Base-by-base conservation (phyloP, 2,329 filamentous ascomycete species). In the Talaromyces sp. region DNA sequence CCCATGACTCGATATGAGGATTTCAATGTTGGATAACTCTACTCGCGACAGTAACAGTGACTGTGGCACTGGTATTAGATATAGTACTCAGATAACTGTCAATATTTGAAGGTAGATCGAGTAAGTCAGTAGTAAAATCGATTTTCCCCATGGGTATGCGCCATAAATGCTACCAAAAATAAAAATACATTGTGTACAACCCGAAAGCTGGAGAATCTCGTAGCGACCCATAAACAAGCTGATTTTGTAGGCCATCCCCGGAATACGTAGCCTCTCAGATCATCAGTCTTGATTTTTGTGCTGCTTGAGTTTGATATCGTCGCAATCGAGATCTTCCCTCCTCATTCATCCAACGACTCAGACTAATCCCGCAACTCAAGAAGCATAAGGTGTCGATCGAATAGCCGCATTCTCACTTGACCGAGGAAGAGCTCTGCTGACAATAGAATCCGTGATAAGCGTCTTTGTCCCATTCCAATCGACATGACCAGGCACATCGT, bases 401-500 rank as follows among this genome's bases (percentile, higher is more conserved):
- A 58, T 5, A 27, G 53, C 17, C n/a, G 36, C 13, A 27, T 22
- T 27, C 22, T 63, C 51, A 38, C 38, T 36, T 22, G 61, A 47
- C 4, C 61, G 40, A 11, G 54, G 43, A 5, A 10, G 4, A 15
- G 38, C 38, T 58, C 61, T 56, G 5, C 38, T 34, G n/a, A n/a
- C 38, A 11, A 67, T 60, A 13, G 61, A 45, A 31, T 67, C 65
- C 17, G 61, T 22, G 13, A 67, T 27, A 31, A 5, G 38, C 11
- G 53, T 49, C n/a, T 64, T 63, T 11, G 62, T 53, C 17, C 47
- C 31, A 49, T 79, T 82, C 84, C 84, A 89, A 60, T 82, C 79
- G 61, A 85, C 84, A 70, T 81, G 77, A 17, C 87, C 86, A 10
- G 77, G 75, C 38, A 88, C 79, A 73, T 86, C 80, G 75, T 84